A percentile compares a stretch with the other conserved stretches of the same genome.
Evolutionary conservation across 371 early-diverging fungal species (phyloP).

Genomic region (Apophysomyces variabilis): DNA sequence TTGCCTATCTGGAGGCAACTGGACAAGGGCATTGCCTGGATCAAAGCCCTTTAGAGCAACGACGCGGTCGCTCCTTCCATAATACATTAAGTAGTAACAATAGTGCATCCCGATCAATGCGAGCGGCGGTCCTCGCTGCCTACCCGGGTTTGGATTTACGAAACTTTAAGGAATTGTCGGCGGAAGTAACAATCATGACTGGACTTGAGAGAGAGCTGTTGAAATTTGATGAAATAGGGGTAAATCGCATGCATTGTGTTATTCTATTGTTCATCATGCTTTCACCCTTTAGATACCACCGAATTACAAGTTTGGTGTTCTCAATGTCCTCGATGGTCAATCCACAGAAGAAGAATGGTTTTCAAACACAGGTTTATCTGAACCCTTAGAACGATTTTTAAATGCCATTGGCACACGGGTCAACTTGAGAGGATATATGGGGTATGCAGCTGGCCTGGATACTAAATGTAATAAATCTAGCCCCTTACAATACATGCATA

Average conservation of each 20-base stretch:
- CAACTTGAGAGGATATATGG: constrained; percentile 74
- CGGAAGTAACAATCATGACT: constrained; percentile 44
- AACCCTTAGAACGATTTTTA: constrained; percentile 67
- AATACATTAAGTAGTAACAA: constrained; percentile 25
- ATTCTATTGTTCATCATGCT: constrained; percentile 16
- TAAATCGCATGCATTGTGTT: constrained; percentile 18
- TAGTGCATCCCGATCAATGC: constrained; percentile 22
- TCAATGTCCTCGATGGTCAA: constrained; percentile 68
- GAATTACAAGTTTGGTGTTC: constrained; percentile 83
- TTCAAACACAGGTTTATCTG: constrained; percentile 65
- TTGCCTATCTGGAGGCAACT: constrained; percentile 26
- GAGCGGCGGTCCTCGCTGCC: constrained; percentile 38
- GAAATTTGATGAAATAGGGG: constrained; percentile 60
- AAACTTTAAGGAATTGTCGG: constrained; percentile 43
- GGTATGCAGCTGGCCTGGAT: constrained; percentile 86
- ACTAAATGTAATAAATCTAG: constrained; percentile 62
- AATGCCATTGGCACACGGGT: constrained; percentile 74
- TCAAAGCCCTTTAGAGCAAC: constrained; percentile 12
- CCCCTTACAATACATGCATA: constrained; percentile 10
- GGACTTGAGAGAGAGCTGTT: constrained; percentile 64
- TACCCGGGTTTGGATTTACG: constrained; percentile 39
- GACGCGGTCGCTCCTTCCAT: constrained; percentile 24
- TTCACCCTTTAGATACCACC: constrained; percentile 60
- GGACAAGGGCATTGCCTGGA: constrained; percentile 29
- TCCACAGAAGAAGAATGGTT: constrained; percentile 80